A percentile compares a stretch with the other conserved stretches of the same genome.
phyloP scores from a whole-genome alignment of 2,329 filamentous ascomycete genomes.

The Beauveria sp. region DNA sequence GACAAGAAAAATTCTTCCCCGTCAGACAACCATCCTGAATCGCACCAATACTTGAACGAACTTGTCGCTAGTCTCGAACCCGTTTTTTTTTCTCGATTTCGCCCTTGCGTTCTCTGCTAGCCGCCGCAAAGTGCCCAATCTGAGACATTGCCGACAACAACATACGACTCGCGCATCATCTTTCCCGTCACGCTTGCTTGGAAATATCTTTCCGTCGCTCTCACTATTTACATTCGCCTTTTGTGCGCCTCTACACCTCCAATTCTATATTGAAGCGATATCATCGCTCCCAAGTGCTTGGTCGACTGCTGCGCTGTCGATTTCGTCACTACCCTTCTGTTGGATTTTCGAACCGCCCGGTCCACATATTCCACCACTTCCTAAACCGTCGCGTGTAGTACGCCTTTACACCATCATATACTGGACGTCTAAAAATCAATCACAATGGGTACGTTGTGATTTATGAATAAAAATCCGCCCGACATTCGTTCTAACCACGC shows the following conservation, averaged over 20 bases:
- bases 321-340: background rate
- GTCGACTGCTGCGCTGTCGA: background rate
- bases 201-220: background rate
- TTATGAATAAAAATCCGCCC: no score
- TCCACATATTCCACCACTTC: background rate
- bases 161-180: conserved; percentile 5
- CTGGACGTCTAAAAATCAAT: background rate
- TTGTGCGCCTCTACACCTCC: background rate
- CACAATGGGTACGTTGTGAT: conserved; percentile 4
- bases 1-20: background rate
- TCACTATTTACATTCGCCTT: background rate
- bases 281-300: background rate
- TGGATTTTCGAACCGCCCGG: background rate
- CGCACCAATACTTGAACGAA: background rate
- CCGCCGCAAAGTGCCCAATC: background rate
- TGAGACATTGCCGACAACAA: conserved; percentile 8
- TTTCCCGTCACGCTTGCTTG: background rate
- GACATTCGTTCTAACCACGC: background rate
- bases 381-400: background rate
- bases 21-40: background rate
- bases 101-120: background rate
- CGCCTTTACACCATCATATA: background rate
- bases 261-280: background rate
- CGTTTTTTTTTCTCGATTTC: background rate
- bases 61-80: background rate